phyloP scores from a whole-genome alignment of 345 rosid species.

The Dimocarpus longan region DNA sequence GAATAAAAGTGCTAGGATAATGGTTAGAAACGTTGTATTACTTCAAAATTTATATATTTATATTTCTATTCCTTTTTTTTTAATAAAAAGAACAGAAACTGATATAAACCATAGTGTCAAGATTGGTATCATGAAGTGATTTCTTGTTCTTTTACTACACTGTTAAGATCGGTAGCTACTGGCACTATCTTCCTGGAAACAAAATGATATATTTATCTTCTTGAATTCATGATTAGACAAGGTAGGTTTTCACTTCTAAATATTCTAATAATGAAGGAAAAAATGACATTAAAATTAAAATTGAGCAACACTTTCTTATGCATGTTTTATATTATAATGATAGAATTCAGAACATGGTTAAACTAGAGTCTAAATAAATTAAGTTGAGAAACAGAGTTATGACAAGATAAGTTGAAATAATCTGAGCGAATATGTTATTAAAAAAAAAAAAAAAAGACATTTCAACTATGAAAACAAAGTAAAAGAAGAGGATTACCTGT shows the following conservation, averaged over 20 bases:
- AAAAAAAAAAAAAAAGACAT: background rate
- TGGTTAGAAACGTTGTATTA: too few species aligned
- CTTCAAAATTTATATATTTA: too few species aligned
- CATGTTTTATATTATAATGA: background rate
- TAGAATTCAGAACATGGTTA: background rate
- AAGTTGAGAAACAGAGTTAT: too few species aligned
- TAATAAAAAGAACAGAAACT: too few species aligned
- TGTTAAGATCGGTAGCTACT: background rate
- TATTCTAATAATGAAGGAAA: background rate
- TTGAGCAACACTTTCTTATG: background rate
- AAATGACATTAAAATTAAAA: too few species aligned
- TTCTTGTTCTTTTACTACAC: background rate
- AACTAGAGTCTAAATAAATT: background rate
- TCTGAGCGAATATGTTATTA: too few species aligned
- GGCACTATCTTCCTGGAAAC: background rate
- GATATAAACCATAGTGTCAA: too few species aligned
- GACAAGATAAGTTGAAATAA: too few species aligned
- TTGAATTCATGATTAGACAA: background rate
- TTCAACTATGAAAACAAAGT: background rate
- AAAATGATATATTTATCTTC: background rate
- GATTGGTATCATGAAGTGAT: too few species aligned
- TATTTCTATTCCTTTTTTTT: too few species aligned
- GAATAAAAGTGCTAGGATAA: too few species aligned
- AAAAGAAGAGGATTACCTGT: background rate
- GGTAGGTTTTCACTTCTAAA: background rate